Conservation (phyloP, 108 stramenopile species). For the Nitzschia inconspicua region DNA sequence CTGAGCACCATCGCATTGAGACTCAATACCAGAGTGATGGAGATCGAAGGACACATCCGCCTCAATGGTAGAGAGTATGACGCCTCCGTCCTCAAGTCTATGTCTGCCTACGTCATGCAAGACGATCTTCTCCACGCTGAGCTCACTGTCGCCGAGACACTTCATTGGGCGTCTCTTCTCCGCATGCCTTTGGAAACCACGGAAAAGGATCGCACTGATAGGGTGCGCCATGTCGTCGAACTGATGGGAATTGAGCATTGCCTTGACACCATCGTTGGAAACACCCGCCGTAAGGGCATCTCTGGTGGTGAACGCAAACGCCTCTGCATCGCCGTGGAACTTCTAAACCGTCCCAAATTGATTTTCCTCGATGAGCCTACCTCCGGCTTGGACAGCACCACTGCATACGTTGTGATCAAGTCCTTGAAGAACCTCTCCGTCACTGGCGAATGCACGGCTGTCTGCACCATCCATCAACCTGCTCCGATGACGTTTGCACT, state of each 20-base stretch:
- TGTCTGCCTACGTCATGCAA: slow-evolving; percentile 53
- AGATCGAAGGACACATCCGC: slow-evolving; percentile 21
- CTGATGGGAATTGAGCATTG: slow-evolving; percentile 5
- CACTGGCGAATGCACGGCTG: slow-evolving; percentile 48
- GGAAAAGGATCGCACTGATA: slow-evolving; percentile 32
- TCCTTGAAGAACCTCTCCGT: slow-evolving; percentile 54
- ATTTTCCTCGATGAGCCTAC: slow-evolving; percentile 80
- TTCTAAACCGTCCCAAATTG: slow-evolving; percentile 28
- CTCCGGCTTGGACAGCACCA: slow-evolving; percentile 60
- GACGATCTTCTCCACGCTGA: slow-evolving; percentile 45
- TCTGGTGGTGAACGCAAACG: slow-evolving; percentile 49
- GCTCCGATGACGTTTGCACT: slow-evolving; percentile 53
- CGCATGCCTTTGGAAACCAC: slow-evolving; percentile 25
- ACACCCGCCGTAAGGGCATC: slow-evolving; percentile 33
- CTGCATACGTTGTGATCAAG: slow-evolving; percentile 53
- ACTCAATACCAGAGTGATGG: slow-evolving; percentile 24
- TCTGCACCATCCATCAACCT: slow-evolving; percentile 86
- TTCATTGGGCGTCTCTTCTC: slow-evolving; percentile 36
- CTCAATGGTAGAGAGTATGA: slow-evolving; percentile 33
- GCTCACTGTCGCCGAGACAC: slow-evolving; percentile 48
- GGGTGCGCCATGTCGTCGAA: slow-evolving; percentile 42
- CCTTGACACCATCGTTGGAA: slow-evolving; percentile 56
- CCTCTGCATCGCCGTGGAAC: slow-evolving; percentile 48
- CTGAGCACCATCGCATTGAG: slow-evolving; percentile 21
- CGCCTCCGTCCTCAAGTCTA: slow-evolving; percentile 7